A percentile compares a stretch with the other conserved stretches of the same genome.
Conservation (phyloP, 345 rosid species). For the Eucalyptus tenuipes region DNA sequence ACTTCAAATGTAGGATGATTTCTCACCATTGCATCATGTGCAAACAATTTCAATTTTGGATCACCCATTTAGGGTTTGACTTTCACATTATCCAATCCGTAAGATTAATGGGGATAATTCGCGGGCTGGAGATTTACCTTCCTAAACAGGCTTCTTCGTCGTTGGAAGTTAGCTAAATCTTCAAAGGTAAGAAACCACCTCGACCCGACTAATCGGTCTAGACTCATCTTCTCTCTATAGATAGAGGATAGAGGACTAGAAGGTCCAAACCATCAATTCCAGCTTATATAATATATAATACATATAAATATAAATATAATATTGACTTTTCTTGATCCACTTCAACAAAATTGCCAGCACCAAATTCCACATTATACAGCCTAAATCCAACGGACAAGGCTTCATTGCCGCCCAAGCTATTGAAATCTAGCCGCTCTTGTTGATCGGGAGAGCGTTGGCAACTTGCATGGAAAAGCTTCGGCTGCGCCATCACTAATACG, state of each 20-base stretch:
- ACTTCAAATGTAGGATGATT: not conserved
- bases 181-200: not conserved
- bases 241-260: not conserved
- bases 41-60: not conserved
- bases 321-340: not conserved
- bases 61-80: not conserved
- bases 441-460: not conserved
- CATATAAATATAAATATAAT: too few relatives aligned
- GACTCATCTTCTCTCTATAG: not conserved
- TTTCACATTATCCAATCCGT: not conserved
- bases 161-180: not conserved
- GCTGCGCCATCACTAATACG: not conserved
- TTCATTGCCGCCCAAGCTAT: not conserved
- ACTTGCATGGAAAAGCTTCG: not conserved
- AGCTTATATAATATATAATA: not conserved
- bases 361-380: not conserved
- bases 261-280: not conserved
- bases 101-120: not conserved
- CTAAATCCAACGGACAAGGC: not conserved
- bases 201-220: not conserved
- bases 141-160: not conserved
- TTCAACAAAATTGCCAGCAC: not conserved
- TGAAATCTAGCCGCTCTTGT: not conserved
- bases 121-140: not conserved
- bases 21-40: not conserved